Evolutionary conservation across 345 rosid species (phyloP), one percentile per base, ranked within the genome.

Genomic region (Populus euphratica): DNA sequence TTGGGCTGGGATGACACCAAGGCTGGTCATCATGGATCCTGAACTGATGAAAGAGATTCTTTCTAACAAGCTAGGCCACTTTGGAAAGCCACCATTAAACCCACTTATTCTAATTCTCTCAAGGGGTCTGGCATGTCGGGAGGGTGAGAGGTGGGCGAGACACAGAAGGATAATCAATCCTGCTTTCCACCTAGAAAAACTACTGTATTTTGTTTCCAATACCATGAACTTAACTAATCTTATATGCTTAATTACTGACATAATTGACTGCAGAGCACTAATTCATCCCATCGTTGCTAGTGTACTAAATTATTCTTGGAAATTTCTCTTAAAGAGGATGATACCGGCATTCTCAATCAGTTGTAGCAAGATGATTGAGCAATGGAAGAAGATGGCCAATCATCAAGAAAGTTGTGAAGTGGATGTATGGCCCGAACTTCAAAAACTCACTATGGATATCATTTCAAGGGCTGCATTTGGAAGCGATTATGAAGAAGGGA

Each of bases 401-500:
- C 43, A 44, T 39, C 72, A 79, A 72, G 83, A 76, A 72, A 73
- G 74, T n/a, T 73, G 61, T 13, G 87, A 90, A 75, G 54, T 90
- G 33, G 91, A 90, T 67, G 71, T 88, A 31, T 83, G 87, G 85
- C 88, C 85, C 1, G 83, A 90, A 43, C 50, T 88, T 68, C 93
- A 81, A 61, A 83, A 76, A 20, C 86, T 90, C n/a, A 74, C 89
- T 0, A 80, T 74, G 13, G 91, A 87, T 80, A 79, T 77, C 67
- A 84, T 86, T 79, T 87, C 90, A 25, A 73, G 84, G 52, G 82
- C 86, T 18, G 91, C 87, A 23, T 87, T 90, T 25, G 90, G 88
- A 72, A 84, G 89, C 83, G 87, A 68, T 78, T 87, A 85, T 76
- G 84, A 85, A 80, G 83, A 86, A 87, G 91, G 89, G 25, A 84